Evolutionary conservation across 2,329 filamentous ascomycete genomes (phyloP).

Genomic region (Claviceps africana): DNA sequence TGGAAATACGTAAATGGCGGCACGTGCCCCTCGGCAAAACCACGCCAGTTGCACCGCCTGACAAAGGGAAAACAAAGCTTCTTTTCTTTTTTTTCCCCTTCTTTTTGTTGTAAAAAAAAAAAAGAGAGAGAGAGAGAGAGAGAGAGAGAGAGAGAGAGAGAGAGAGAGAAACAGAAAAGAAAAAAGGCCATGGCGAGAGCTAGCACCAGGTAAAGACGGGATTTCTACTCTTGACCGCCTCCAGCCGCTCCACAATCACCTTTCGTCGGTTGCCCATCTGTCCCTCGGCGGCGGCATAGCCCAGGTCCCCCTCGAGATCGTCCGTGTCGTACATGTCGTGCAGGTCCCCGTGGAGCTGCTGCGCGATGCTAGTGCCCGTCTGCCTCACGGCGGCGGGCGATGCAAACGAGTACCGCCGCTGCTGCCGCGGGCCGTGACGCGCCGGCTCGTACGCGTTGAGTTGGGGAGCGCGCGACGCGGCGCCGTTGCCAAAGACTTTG

Average conservation of each 20-base stretch:
- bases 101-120: too few relatives aligned
- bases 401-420: conserved; percentile 41
- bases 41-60: too few relatives aligned
- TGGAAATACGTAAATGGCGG: too few relatives aligned
- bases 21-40: too few relatives aligned
- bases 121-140: too few relatives aligned
- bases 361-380: conserved; percentile 36
- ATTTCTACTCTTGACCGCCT: conserved; percentile 89
- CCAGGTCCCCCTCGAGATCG: conserved; percentile 80
- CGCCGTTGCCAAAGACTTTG: conserved; percentile 17
- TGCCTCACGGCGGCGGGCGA: conserved; percentile 31
- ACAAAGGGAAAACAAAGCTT: too few relatives aligned
- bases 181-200: conserved; percentile 22
- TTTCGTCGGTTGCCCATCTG: conserved; percentile 85
- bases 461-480: conserved; percentile 20
- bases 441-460: conserved; percentile 32
- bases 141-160: neutral
- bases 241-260: conserved; percentile 90
- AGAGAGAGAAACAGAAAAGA: neutral
- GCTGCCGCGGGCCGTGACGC: conserved; percentile 28
- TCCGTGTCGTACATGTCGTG: conserved; percentile 53
- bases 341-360: conserved; percentile 35
- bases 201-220: conserved; percentile 93
- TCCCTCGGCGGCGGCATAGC: conserved; percentile 84
- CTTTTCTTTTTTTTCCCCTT: too few relatives aligned